Evolutionary conservation across 2,329 filamentous ascomycete species (phyloP).

Genomic region (Fusarium irregulare): DNA sequence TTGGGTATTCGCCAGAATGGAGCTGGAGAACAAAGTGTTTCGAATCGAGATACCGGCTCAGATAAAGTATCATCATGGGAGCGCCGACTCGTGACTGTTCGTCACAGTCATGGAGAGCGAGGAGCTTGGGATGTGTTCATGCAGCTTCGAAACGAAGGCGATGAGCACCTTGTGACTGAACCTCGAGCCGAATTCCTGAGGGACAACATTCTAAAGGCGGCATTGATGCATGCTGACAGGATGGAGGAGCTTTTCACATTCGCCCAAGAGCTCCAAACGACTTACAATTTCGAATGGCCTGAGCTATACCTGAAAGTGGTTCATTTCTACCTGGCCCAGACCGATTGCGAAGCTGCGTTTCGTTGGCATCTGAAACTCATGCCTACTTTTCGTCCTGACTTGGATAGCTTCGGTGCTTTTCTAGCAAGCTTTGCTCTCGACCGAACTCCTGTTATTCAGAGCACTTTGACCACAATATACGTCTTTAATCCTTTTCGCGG

Average conservation of each 20-base stretch:
- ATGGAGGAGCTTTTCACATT: slow-evolving; percentile 45
- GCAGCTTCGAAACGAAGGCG: slow-evolving; percentile 33
- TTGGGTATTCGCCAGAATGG: slow-evolving; percentile 17
- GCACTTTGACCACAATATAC: slow-evolving; percentile 60
- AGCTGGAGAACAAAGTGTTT: background rate
- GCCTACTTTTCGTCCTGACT: slow-evolving; percentile 56
- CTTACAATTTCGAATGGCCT: slow-evolving; percentile 60
- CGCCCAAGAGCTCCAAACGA: slow-evolving; percentile 51
- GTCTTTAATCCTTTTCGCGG: slow-evolving; percentile 55
- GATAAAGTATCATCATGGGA: slow-evolving; percentile 37
- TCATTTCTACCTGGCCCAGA: slow-evolving; percentile 55
- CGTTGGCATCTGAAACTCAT: slow-evolving; percentile 62
- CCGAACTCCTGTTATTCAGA: slow-evolving; percentile 51
- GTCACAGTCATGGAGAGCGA: slow-evolving; percentile 36
- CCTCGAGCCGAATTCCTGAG: slow-evolving; percentile 44
- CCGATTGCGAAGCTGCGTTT: slow-evolving; percentile 53
- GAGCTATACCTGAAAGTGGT: slow-evolving; percentile 62
- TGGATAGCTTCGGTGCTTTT: slow-evolving; percentile 56
- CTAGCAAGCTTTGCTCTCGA: slow-evolving; percentile 58
- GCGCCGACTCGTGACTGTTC: slow-evolving; percentile 31
- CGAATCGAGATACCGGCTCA: background rate
- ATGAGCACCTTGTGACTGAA: slow-evolving; percentile 37
- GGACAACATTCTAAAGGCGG: slow-evolving; percentile 47
- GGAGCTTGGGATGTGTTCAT: slow-evolving; percentile 48
- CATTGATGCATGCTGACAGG: slow-evolving; percentile 43